Evolutionary conservation across 306 rosid genomes (phyloP).

Genomic region (Aeschynomene evenia): DNA sequence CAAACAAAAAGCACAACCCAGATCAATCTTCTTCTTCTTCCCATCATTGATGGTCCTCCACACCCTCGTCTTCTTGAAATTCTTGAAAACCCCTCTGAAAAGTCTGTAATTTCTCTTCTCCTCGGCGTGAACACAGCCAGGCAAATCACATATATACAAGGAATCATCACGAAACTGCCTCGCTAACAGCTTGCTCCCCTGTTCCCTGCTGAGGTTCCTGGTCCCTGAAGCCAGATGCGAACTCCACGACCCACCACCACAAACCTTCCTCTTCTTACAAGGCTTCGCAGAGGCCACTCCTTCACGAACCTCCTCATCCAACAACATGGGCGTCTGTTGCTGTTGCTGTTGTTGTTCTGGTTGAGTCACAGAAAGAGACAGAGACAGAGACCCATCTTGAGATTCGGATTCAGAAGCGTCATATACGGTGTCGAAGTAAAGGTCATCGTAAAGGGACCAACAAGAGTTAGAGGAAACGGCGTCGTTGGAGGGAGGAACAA

Average conservation of each 20-base stretch:
- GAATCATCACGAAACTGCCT: constrained; percentile 81
- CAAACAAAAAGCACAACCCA: constrained; percentile 72
- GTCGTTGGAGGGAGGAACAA: background rate
- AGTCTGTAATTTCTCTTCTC: constrained; percentile 79
- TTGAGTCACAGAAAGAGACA: too few species aligned
- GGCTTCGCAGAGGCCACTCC: constrained; percentile 25
- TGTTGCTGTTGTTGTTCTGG: background rate
- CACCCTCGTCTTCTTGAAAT: constrained; percentile 70
- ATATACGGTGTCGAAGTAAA: constrained; percentile 64
- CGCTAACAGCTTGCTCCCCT: constrained; percentile 74
- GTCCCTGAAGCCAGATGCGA: constrained; percentile 80
- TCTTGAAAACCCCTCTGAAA: constrained; percentile 81
- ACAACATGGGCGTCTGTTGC: background rate
- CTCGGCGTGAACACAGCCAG: constrained; percentile 82
- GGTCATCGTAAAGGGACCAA: constrained; percentile 92
- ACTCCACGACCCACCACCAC: constrained; percentile 25
- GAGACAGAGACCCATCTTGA: background rate
- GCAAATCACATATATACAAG: constrained; percentile 86
- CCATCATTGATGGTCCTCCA: constrained; percentile 84
- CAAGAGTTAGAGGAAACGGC: background rate
- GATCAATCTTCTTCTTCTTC: constrained; percentile 53
- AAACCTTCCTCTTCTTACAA: constrained; percentile 49
- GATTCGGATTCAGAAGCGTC: constrained; percentile 36
- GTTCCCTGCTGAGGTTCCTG: constrained; percentile 78
- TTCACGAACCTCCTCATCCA: constrained; percentile 26